These are phyloP conservation scores for Monosporascus sp. DNA, from an alignment of 2,329 filamentous ascomycete genomes.

Conservation along the genomic window DNA sequence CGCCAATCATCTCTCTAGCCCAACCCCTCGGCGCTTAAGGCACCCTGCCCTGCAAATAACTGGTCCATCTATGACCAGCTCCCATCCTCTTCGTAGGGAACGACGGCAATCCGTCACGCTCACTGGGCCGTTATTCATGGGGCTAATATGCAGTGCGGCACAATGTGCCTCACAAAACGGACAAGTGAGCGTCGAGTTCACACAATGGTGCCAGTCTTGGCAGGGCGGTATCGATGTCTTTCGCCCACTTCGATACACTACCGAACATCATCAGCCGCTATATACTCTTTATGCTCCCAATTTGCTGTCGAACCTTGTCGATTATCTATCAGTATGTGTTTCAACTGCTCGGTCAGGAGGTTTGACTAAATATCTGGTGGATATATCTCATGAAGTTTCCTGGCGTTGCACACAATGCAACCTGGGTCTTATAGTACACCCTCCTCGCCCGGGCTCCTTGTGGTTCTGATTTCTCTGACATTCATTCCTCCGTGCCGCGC, in stretches of 20 bases:
- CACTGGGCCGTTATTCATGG: slow-evolving; percentile 33
- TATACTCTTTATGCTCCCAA: slow-evolving; percentile 48
- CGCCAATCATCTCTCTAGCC: slow-evolving; percentile 21
- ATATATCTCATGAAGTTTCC: slow-evolving; percentile 22
- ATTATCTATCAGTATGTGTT: slow-evolving; percentile 46
- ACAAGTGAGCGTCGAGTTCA: slow-evolving; percentile 40
- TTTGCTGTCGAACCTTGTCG: slow-evolving; percentile 36
- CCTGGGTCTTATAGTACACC: slow-evolving; percentile 26
- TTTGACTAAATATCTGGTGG: slow-evolving; percentile 24
- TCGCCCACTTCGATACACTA: slow-evolving; percentile 34
- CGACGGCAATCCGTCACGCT: slow-evolving; percentile 23
- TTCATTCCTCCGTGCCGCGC: slow-evolving; percentile 20
- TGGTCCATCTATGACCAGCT: slow-evolving; percentile 18
- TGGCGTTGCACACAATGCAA: slow-evolving; percentile 28
- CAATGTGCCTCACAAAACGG: slow-evolving; percentile 24
- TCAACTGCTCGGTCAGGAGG: slow-evolving; percentile 43
- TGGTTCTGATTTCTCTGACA: slow-evolving; percentile 18
- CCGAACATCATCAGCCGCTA: slow-evolving; percentile 50
- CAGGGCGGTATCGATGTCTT: slow-evolving; percentile 22
- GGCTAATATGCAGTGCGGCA: slow-evolving; percentile 25
- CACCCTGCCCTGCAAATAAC: slow-evolving; percentile 20
- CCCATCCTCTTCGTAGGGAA: slow-evolving; percentile 15
- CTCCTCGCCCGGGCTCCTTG: slow-evolving; percentile 20
- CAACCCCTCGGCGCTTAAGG: slow-evolving; percentile 24
- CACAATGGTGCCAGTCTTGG: slow-evolving; percentile 34